Conservation (phyloP, 495 filamentous ascomycete species). For the Penicillium cosmopolitanum region DNA sequence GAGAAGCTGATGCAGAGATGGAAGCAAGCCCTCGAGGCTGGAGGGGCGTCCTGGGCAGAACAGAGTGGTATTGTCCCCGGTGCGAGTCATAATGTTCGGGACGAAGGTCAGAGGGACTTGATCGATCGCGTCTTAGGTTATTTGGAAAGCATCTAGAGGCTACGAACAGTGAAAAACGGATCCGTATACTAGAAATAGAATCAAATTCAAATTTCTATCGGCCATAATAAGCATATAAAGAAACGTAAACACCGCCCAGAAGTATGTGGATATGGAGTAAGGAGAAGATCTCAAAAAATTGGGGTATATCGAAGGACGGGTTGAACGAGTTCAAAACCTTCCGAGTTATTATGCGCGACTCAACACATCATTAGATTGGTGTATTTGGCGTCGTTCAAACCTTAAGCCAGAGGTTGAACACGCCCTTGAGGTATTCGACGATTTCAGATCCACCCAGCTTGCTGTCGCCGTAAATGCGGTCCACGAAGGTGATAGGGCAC, state of each 20-base stretch:
- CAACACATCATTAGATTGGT: conserved; percentile 11
- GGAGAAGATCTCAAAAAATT: conserved; percentile 14
- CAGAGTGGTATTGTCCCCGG: conserved; percentile 60
- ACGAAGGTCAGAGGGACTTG: conserved; percentile 53
- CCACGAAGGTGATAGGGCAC: conserved; percentile 95
- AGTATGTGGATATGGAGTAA: conserved; percentile 22
- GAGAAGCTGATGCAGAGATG: conserved; percentile 64
- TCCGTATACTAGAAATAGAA: conserved; percentile 19
- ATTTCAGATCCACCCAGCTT: conserved; percentile 96
- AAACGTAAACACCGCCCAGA: conserved; percentile 31
- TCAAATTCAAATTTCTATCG: conserved; percentile 23
- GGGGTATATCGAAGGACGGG: conserved; percentile 35
- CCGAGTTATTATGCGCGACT: conserved; percentile 17
- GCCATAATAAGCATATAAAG: conserved; percentile 27
- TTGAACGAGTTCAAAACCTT: conserved; percentile 14
- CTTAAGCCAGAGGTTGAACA: conserved; percentile 85
- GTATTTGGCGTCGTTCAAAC: conserved; percentile 52
- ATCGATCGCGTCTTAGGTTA: conserved; percentile 60
- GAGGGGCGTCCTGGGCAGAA: conserved; percentile 52
- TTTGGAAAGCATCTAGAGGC: conserved; percentile 47
- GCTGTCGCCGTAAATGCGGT: conserved; percentile 91
- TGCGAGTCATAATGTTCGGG: conserved; percentile 64
- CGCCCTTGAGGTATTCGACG: conserved; percentile 96
- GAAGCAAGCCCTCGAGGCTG: conserved; percentile 61
- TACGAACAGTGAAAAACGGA: conserved; percentile 11